Base-by-base conservation (phyloP, 768 basidiomycete species). In the Porpolomopsis calyptriformis region DNA sequence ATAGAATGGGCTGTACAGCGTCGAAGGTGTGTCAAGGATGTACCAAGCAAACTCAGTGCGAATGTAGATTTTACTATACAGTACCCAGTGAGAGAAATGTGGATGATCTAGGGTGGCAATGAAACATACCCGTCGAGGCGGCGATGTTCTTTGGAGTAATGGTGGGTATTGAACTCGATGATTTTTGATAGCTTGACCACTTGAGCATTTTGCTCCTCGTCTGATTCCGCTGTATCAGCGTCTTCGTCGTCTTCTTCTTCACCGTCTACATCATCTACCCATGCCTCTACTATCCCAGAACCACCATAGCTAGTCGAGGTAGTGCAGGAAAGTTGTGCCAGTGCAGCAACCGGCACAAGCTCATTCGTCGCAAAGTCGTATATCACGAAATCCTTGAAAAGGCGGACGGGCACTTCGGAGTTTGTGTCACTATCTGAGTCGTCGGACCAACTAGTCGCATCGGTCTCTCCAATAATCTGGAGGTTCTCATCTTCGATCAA, bases 31-130 rank as follows among this genome's bases (percentile, higher is more conserved):
- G 9, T 70, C 67, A 2, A 86, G 66, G 45, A 85, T 80, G 50
- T 86, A 86, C 83, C 83, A 86, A 0, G 82, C 80, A 57, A 62
- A 57, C 36, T 65, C 37, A 0, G 84, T 85, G 37, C 73, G 69
- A 23, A 86, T 60, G 49, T 80, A 85, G 2, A 85, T 71, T 49
- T 77, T 76, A 19, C 82, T 85, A 29, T 14, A 24, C 16, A 36
- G n/a, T n/a, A n/a, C n/a, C n/a, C n/a, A n/a, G n/a, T n/a, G n/a
- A n/a, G n/a, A 27, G 42, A 35, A 9, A 23, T 3, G 20, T 20
- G n/a, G n/a, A n/a, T n/a, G n/a, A n/a, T n/a, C n/a, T n/a, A n/a
- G n/a, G n/a, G n/a, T n/a, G n/a, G n/a, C n/a, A n/a, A n/a, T n/a
- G n/a, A n/a, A n/a, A n/a, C 67, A 52, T 43, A 79, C 80, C 64